Base-by-base conservation (phyloP, 208 protist species). In the Acanthamoeba castellanii region DNA sequence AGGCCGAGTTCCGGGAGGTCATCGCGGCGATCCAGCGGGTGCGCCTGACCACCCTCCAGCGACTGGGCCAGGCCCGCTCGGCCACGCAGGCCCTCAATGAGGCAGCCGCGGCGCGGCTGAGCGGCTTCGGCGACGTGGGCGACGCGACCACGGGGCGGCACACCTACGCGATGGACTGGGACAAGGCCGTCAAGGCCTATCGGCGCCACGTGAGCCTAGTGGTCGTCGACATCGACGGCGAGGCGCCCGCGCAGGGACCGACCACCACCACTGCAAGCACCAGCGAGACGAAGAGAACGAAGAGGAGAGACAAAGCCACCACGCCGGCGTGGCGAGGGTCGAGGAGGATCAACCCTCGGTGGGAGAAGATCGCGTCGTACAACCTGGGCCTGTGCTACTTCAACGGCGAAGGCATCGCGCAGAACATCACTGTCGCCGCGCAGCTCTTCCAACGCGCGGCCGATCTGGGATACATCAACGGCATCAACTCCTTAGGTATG, bases 371-470 rank as follows among this genome's bases (percentile, higher is more conserved):
- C 7, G 76, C 76, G 27, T 47, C 25, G 27, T 85, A 85, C 34
- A 85, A 85, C 50, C 50, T 85, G 34, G 76, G 76, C 45, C 34
- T 85, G 45, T 85, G 76, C 34, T 57, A 59, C 27, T 85, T 52
- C 76, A 85, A 85, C 76, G 76, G 76, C 6, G 20, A 85, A 34
- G 42, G 76, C 76, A 30, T 18, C 3, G 9, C 9, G 34, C 50
- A 85, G 13, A 11, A 85, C 76, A 7, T 32, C 25, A 18, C 7
- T 14, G 16, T 59, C 8, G 76, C 76, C 42, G 76, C 76, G 22
- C 76, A 85, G 76, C 76, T 85, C 45, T 85, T 85, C 76, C 42
- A 59, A 8, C 42, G 50, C 45, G 76, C 76, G 22, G 76, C 42
- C 25, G 76, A 85, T 4, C 30, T 59, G 34, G 50, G 30, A 0